Evolutionary conservation across 345 rosid species (phyloP).

Genomic region (Stellera chamaejasme): DNA sequence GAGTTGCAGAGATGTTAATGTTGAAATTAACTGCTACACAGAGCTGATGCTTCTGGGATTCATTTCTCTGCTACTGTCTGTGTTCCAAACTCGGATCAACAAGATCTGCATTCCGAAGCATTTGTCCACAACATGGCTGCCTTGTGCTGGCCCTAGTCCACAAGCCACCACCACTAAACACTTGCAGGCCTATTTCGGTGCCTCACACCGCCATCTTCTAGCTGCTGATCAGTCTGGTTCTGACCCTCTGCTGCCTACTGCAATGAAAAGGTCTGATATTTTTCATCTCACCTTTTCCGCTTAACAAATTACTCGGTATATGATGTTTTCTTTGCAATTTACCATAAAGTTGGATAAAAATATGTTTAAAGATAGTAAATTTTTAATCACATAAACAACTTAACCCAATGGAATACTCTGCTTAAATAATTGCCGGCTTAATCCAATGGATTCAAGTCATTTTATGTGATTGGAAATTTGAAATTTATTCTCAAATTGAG

Average conservation of each 20-base stretch:
- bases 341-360: too few relatives aligned
- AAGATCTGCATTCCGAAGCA: constrained; percentile 45
- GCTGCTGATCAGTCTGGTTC: constrained; percentile 21
- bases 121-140: constrained; percentile 43
- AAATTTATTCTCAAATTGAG: too few relatives aligned
- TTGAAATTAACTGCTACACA: constrained; percentile 17
- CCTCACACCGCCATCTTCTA: constrained; percentile 27
- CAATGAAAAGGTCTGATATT: constrained; percentile 19
- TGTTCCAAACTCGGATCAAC: constrained; percentile 39
- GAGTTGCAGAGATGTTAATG: too few relatives aligned
- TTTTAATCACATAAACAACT: too few relatives aligned
- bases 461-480: too few relatives aligned
- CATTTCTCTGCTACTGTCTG: constrained; percentile 68
- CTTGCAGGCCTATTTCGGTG: constrained; percentile 10
- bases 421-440: too few relatives aligned
- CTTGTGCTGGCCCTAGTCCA: constrained; percentile 32
- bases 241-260: constrained; percentile 22
- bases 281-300: too few relatives aligned
- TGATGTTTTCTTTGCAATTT: too few relatives aligned
- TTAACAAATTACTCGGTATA: too few relatives aligned
- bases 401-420: too few relatives aligned
- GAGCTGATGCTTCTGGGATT: constrained; percentile 91
- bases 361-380: too few relatives aligned
- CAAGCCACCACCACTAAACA: not conserved
- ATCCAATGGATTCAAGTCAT: too few relatives aligned